Percentiles rank a stretch among this genome's conserved stretches.
Evolutionary conservation across 495 filamentous ascomycete species (phyloP).

Genomic region (Cetradonia linearis): DNA sequence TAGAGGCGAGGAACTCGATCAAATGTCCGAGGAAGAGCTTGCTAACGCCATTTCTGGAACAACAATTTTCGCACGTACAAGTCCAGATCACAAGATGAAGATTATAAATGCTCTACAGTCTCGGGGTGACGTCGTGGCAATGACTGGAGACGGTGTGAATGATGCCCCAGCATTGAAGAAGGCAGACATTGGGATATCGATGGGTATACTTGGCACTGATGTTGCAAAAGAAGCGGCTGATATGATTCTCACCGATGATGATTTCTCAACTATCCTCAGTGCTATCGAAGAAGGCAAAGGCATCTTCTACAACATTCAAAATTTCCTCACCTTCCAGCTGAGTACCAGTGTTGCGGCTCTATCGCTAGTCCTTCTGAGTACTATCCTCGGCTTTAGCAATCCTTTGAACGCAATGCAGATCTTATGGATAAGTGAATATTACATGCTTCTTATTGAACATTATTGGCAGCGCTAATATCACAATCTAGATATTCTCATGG

Average conservation of each 20-base stretch:
- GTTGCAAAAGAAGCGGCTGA: constrained; percentile 99
- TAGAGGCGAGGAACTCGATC: constrained; percentile 80
- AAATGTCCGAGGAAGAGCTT: constrained; percentile 76
- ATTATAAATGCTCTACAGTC: constrained; percentile 86
- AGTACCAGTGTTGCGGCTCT: constrained; percentile 93
- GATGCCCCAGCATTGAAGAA: constrained; percentile 95
- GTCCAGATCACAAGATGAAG: constrained; percentile 95
- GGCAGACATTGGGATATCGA: constrained; percentile 94
- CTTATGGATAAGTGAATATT: constrained; percentile 87
- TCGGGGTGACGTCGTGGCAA: constrained; percentile 92
- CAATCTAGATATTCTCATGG: constrained; percentile 91
- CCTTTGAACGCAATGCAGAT: constrained; percentile 99
- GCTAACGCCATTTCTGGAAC: constrained; percentile 73
- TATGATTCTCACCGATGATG: constrained; percentile 97
- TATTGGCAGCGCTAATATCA: neutral
- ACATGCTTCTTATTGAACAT: neutral
- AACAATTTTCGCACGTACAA: constrained; percentile 90
- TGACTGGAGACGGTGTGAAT: constrained; percentile 98
- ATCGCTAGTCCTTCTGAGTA: constrained; percentile 82
- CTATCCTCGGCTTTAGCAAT: constrained; percentile 82
- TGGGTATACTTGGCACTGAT: constrained; percentile 91
- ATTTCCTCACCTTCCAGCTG: constrained; percentile 97
- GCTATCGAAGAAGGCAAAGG: constrained; percentile 98
- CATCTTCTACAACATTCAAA: constrained; percentile 99
- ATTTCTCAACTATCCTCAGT: constrained; percentile 91